Evolutionary conservation across 176 grass and related monocot species (phyloP).

Genomic region (Oropetium thomaeum): DNA sequence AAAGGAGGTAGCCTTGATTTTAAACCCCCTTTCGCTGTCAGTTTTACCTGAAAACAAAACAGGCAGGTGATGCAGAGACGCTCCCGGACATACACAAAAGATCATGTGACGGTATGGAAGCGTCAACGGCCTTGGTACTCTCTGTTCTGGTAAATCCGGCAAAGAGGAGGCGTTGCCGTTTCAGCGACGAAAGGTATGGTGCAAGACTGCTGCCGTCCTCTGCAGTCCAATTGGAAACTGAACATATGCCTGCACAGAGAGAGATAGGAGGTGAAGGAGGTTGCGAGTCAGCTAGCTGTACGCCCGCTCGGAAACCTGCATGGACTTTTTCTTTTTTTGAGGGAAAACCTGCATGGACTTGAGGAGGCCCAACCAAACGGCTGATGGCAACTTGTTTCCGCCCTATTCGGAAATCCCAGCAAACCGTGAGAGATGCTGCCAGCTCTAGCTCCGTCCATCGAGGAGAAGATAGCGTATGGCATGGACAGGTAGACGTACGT

Average conservation of each 20-base stretch:
- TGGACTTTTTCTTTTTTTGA: no score
- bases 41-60: neutral
- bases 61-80: neutral
- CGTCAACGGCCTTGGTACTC: neutral
- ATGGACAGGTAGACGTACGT: neutral
- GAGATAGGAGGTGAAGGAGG: neutral
- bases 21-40: neutral
- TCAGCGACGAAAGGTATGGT: neutral
- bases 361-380: slow-evolving; percentile 18
- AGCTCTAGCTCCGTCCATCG: no score
- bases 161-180: neutral
- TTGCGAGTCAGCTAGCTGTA: neutral
- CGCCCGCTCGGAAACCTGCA: no score
- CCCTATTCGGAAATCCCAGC: slow-evolving; percentile 12
- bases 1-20: neutral
- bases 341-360: slow-evolving; percentile 9
- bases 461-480: neutral
- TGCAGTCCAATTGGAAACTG: neutral
- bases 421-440: neutral
- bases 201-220: neutral
- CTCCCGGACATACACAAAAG: neutral
- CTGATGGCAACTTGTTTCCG: slow-evolving; percentile 21
- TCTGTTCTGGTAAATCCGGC: neutral
- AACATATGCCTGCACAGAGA: no score
- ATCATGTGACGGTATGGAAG: neutral